A percentile compares a stretch with the other conserved stretches of the same genome.
These are phyloP conservation scores for Pelargonium cotyledonis DNA, from an alignment of 441 rosid genomes.

Conservation along the genomic window DNA sequence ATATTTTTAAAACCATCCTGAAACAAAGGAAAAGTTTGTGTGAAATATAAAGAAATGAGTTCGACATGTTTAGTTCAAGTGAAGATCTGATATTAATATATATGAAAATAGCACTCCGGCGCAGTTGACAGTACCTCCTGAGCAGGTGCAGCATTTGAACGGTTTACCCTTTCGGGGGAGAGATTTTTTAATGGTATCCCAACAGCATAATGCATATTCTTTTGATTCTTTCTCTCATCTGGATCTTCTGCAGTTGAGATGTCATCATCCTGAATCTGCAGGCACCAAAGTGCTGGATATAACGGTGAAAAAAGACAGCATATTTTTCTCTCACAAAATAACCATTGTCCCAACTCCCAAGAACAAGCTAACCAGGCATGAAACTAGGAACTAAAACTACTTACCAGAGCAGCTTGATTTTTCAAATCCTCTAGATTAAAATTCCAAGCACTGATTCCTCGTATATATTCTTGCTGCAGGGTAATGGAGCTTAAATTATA, in stretches of 20 bases:
- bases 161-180: constrained; percentile 42
- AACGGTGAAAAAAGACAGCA: constrained; percentile 12
- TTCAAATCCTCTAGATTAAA: constrained; percentile 95
- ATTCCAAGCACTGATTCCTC: constrained; percentile 98
- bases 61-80: constrained; percentile 4
- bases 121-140: constrained; percentile 44
- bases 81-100: constrained; percentile 4
- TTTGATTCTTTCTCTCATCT: constrained; percentile 38
- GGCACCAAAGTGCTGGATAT: constrained; percentile 16
- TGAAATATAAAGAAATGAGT: constrained; percentile 20
- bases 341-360: background rate
- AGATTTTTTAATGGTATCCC: constrained; percentile 29
- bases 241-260: constrained; percentile 45
- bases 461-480: constrained; percentile 89
- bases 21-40: constrained; percentile 22
- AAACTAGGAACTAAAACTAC: constrained; percentile 26
- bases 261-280: constrained; percentile 66
- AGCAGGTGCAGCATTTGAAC: constrained; percentile 43
- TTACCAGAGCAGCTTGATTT: constrained; percentile 88
- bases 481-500: constrained; percentile 15
- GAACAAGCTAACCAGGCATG: background rate
- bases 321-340: constrained; percentile 1
- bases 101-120: constrained; percentile 19
- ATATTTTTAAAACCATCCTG: constrained; percentile 67
- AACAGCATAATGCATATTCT: constrained; percentile 33